phyloP scores from a whole-genome alignment of 2,329 filamentous ascomycete species.

The Trichophyton rubrum region DNA sequence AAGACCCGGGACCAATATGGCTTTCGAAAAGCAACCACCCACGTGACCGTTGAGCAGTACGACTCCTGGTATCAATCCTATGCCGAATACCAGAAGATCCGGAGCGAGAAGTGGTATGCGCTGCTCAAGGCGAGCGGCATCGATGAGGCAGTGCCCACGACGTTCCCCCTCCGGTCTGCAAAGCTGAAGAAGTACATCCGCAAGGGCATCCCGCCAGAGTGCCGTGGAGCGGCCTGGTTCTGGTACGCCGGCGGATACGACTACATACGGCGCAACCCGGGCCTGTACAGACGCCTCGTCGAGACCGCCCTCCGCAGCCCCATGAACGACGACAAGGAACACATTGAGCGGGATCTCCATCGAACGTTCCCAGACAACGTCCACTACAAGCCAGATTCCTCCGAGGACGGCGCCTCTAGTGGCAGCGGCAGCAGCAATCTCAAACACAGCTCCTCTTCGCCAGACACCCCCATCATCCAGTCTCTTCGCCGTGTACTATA shows the following conservation, averaged over 20 bases:
- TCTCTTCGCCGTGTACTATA: slow-evolving; percentile 74
- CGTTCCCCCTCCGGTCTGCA: slow-evolving; percentile 66
- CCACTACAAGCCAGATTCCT: slow-evolving; percentile 60
- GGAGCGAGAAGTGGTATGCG: slow-evolving; percentile 68
- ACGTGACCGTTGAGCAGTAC: slow-evolving; percentile 64
- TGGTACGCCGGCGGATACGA: slow-evolving; percentile 84
- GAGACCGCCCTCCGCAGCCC: slow-evolving; percentile 51
- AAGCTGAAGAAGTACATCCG: slow-evolving; percentile 84
- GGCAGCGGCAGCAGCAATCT: slow-evolving; percentile 23
- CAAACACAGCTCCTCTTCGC: slow-evolving; percentile 18
- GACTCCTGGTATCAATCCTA: slow-evolving; percentile 71
- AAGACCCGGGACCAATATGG: slow-evolving; percentile 66
- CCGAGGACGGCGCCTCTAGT: slow-evolving; percentile 17
- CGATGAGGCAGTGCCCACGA: slow-evolving; percentile 55
- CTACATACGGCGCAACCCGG: slow-evolving; percentile 61
- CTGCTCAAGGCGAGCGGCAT: slow-evolving; percentile 67
- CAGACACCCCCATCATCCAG: slow-evolving; percentile 65
- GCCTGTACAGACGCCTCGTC: slow-evolving; percentile 62
- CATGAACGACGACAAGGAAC: slow-evolving; percentile 65
- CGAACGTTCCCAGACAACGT: slow-evolving; percentile 92
- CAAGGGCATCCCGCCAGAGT: slow-evolving; percentile 87
- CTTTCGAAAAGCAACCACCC: slow-evolving; percentile 76
- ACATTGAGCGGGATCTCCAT: slow-evolving; percentile 87
- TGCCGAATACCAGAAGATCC: slow-evolving; percentile 57
- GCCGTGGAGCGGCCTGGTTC: slow-evolving; percentile 93